A percentile compares a stretch with the other conserved stretches of the same genome.
Conservation (phyloP, 2,329 filamentous ascomycete species). For the Trichoderma sp. region DNA sequence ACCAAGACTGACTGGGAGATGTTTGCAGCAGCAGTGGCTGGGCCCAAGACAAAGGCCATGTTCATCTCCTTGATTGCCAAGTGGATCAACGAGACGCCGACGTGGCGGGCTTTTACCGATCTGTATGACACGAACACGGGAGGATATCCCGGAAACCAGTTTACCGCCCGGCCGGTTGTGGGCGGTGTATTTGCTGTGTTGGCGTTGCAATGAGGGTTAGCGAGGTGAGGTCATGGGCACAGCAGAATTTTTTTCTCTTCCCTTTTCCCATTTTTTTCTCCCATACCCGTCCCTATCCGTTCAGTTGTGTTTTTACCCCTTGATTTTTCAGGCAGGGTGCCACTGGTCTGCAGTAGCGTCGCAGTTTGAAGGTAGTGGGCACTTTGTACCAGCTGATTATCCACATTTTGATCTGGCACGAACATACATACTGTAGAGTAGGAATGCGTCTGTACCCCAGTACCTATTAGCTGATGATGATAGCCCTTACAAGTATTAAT, state of each 20-base stretch:
- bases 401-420: background rate
- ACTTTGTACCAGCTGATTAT: background rate
- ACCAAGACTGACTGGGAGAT: constrained; percentile 89
- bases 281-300: background rate
- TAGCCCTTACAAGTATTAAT: background rate
- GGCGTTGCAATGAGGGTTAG: constrained; percentile 49
- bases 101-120: constrained; percentile 73
- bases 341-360: background rate
- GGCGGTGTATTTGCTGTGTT: constrained; percentile 81
- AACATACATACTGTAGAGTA: background rate
- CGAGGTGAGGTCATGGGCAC: background rate
- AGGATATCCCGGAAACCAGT: constrained; percentile 62
- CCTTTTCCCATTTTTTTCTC: background rate
- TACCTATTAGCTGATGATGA: background rate
- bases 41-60: constrained; percentile 57
- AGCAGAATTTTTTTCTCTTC: background rate
- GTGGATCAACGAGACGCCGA: constrained; percentile 75
- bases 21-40: constrained; percentile 76
- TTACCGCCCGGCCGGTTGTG: constrained; percentile 76
- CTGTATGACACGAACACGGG: constrained; percentile 73
- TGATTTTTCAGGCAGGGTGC: background rate
- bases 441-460: background rate
- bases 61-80: constrained; percentile 69
- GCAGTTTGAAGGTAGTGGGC: background rate
- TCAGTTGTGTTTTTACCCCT: background rate